phyloP scores from a whole-genome alignment of 108 stramenopile species.

The Schizochytrium sp. region DNA sequence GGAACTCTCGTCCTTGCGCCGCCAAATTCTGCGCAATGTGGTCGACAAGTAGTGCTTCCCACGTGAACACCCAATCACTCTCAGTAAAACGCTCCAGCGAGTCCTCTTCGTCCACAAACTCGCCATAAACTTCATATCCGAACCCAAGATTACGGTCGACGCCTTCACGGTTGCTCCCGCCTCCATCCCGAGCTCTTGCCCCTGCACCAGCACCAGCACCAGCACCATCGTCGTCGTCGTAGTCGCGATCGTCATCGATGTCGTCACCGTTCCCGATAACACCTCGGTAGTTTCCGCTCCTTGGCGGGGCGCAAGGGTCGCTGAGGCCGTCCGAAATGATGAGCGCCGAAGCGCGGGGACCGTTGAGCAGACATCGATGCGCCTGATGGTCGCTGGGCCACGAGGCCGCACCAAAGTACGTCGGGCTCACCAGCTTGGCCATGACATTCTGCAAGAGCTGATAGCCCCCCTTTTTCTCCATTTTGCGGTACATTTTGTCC shows the following conservation, averaged over 20 bases:
- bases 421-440: constrained; percentile 6
- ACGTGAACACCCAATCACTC: neutral
- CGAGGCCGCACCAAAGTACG: neutral
- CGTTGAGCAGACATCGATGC: neutral
- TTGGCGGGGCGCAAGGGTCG: neutral
- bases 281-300: no score
- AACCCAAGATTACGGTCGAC: neutral
- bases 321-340: neutral
- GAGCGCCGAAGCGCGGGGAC: neutral
- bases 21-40: neutral
- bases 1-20: neutral
- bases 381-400: neutral
- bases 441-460: neutral
- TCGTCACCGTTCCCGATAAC: neutral
- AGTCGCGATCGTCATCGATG: neutral
- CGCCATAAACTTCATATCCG: neutral
- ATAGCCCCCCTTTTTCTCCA: neutral
- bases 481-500: neutral
- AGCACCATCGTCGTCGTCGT: no score
- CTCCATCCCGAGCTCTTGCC: neutral
- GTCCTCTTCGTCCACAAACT: neutral
- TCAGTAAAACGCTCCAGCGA: neutral
- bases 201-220: neutral
- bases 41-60: neutral
- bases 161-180: neutral